Evolutionary conservation across 1,284 basidiomycete genomes (phyloP).

Genomic region (Heterobasidion irregulare): DNA sequence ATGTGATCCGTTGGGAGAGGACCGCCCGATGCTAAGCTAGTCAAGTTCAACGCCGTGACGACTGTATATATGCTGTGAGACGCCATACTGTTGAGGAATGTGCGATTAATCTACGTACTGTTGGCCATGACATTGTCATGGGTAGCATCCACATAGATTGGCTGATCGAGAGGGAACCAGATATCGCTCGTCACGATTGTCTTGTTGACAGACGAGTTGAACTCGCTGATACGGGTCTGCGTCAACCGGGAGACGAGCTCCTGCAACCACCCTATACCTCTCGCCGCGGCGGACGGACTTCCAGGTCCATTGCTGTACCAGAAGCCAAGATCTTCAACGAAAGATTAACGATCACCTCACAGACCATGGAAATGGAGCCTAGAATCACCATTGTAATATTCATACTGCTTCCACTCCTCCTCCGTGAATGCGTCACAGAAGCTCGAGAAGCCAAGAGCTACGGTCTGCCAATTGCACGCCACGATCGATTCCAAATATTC

Average conservation of each 20-base stretch:
- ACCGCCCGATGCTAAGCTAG: conserved; percentile 43
- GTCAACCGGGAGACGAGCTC: conserved; percentile 46
- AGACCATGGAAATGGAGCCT: not conserved
- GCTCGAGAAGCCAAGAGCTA: conserved; percentile 51
- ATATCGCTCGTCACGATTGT: conserved; percentile 42
- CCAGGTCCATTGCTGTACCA: conserved; percentile 52
- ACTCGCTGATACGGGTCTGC: conserved; percentile 36
- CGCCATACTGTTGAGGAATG: not conserved
- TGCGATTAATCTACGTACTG: conserved; percentile 19
- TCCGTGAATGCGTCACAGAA: conserved; percentile 55
- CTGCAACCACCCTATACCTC: conserved; percentile 59
- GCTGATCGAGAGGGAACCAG: conserved; percentile 55
- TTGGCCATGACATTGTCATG: conserved; percentile 38
- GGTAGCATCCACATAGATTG: conserved; percentile 48
- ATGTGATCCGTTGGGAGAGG: conserved; percentile 52
- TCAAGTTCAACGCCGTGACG: conserved; percentile 53
- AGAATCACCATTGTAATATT: conserved; percentile 35
- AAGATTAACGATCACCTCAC: not conserved
- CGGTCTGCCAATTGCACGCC: conserved; percentile 32
- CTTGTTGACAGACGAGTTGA: conserved; percentile 47
- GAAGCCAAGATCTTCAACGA: conserved; percentile 24
- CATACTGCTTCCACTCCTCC: conserved; percentile 59
- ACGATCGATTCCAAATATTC: not conserved
- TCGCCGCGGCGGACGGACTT: conserved; percentile 43
- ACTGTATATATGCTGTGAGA: conserved; percentile 25